Evolutionary conservation across 1,139 yeast genomes (phyloP).

Genomic region (Lizanozyma gosingica): DNA sequence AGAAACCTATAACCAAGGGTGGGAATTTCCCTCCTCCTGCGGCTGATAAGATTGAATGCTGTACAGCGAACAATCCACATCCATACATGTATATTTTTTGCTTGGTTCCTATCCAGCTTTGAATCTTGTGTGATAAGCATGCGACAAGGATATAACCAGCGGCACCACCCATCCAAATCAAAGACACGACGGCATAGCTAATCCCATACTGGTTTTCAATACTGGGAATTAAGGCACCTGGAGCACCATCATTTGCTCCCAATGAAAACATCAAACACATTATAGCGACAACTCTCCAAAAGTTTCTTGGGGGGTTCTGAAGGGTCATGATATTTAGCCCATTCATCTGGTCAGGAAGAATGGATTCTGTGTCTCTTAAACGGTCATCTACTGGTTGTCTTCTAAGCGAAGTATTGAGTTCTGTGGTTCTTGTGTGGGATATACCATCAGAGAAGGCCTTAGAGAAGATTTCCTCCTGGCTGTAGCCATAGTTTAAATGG

Average conservation of each 20-base stretch:
- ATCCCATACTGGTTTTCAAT: slow-evolving; percentile 30
- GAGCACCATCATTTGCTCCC: slow-evolving; percentile 29
- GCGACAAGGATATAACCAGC: slow-evolving; percentile 33
- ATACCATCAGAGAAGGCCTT: not conserved
- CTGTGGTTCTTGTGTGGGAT: not conserved
- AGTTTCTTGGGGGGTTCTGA: slow-evolving; percentile 34
- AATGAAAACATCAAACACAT: slow-evolving; percentile 12
- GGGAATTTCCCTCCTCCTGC: slow-evolving; percentile 21
- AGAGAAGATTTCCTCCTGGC: not conserved
- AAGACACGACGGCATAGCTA: slow-evolving; percentile 32
- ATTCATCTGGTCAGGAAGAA: not conserved
- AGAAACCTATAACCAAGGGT: slow-evolving; percentile 42
- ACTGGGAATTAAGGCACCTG: slow-evolving; percentile 35
- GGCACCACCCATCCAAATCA: slow-evolving; percentile 37
- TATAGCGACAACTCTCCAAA: slow-evolving; percentile 29
- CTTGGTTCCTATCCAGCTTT: slow-evolving; percentile 27
- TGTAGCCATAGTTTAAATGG: not conserved
- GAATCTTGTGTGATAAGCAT: slow-evolving; percentile 20
- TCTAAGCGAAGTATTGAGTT: not conserved
- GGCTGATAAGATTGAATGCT: slow-evolving; percentile 2
- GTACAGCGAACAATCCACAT: not conserved
- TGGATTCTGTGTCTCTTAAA: not conserved
- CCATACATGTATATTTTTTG: slow-evolving; percentile 1
- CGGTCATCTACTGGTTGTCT: not conserved
- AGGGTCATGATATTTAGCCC: slow-evolving; percentile 14